phyloP scores from a whole-genome alignment of 805 yeast species.

The Yarrowia bubula region DNA sequence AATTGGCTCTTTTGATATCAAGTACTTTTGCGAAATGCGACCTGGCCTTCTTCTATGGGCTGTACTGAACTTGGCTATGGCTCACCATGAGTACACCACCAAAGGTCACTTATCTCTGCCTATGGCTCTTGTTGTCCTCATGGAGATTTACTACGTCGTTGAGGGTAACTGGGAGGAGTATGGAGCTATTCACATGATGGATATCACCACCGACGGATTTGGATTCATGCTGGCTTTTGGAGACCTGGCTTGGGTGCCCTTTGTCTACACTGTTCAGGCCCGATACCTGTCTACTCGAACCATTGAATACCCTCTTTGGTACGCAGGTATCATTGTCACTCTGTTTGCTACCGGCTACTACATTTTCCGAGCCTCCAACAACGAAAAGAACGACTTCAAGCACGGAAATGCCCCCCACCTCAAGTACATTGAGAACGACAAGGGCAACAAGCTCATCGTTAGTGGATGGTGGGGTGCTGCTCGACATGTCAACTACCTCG shows the following conservation, averaged over 20 bases:
- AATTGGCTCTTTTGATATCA: constrained; percentile 79
- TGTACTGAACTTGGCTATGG: constrained; percentile 69
- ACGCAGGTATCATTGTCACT: constrained; percentile 43
- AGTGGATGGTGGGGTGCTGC: constrained; percentile 97
- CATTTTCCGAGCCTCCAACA: constrained; percentile 80
- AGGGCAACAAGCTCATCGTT: constrained; percentile 74
- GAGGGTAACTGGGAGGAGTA: constrained; percentile 92
- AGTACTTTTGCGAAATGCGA: constrained; percentile 86
- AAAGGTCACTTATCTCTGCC: constrained; percentile 67
- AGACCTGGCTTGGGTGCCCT: constrained; percentile 88
- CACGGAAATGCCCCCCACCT: constrained; percentile 67
- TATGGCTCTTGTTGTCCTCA: constrained; percentile 58
- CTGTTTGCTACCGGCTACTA: constrained; percentile 61
- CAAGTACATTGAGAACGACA: constrained; percentile 65
- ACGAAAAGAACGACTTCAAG: constrained; percentile 80
- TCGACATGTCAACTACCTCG: constrained; percentile 92
- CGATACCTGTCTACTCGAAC: constrained; percentile 71
- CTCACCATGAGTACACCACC: constrained; percentile 73
- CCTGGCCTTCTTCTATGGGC: constrained; percentile 93
- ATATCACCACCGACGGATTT: constrained; percentile 92
- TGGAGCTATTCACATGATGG: constrained; percentile 92
- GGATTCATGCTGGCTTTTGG: constrained; percentile 97
- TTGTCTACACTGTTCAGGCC: constrained; percentile 82
- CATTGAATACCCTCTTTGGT: constrained; percentile 48
- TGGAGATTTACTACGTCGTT: constrained; percentile 79